These are phyloP conservation scores for Cyclotella cryptica DNA, from an alignment of 108 stramenopile genomes.

Conservation along the genomic window DNA sequence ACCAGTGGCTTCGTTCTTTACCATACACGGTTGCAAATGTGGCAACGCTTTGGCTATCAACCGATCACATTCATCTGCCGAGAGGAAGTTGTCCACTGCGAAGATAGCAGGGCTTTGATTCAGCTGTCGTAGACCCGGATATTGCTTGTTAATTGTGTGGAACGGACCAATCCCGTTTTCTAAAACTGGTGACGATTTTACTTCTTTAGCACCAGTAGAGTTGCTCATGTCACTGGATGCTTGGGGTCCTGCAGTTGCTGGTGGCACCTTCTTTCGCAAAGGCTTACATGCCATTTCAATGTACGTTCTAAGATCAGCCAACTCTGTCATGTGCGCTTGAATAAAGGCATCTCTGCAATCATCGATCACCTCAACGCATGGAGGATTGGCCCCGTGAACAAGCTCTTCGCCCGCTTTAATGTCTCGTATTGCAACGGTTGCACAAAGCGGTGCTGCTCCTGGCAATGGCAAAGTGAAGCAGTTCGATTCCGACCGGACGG, in stretches of 20 bases:
- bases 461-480: slow-evolving; percentile 45
- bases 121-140: slow-evolving; percentile 47
- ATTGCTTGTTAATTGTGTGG: slow-evolving; percentile 30
- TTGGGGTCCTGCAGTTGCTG: too few species aligned
- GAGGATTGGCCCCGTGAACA: slow-evolving; percentile 8
- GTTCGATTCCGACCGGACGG: slow-evolving; percentile 9
- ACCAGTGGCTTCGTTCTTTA: slow-evolving; percentile 51
- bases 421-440: slow-evolving; percentile 48
- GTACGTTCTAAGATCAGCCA: slow-evolving; percentile 43
- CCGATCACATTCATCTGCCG: slow-evolving; percentile 55
- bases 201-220: not conserved
- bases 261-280: too few species aligned
- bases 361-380: slow-evolving; percentile 10
- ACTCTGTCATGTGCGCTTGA: slow-evolving; percentile 26
- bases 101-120: slow-evolving; percentile 54
- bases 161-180: slow-evolving; percentile 21
- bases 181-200: too few species aligned
- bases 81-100: slow-evolving; percentile 50
- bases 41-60: slow-evolving; percentile 47
- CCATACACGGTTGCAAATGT: slow-evolving; percentile 42
- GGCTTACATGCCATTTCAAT: slow-evolving; percentile 49
- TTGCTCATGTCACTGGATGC: not conserved
- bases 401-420: slow-evolving; percentile 38
- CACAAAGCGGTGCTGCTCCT: slow-evolving; percentile 53
- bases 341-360: slow-evolving; percentile 20